Conservation (phyloP, 2,329 filamentous ascomycete genomes). For the Neocatenulostroma microsporum region DNA sequence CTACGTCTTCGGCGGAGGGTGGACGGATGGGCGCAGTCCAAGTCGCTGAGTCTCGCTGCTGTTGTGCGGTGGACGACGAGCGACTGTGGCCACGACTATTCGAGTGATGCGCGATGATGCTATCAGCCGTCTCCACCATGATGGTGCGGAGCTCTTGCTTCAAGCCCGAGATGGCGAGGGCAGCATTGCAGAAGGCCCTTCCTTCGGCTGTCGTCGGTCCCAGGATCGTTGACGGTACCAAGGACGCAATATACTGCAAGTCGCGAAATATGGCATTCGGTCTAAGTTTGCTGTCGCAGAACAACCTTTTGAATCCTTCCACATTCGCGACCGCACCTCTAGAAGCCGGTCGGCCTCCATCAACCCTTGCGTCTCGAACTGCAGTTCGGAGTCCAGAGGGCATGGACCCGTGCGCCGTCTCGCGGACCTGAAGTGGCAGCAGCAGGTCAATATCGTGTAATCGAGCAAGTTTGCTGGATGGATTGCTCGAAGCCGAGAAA, state of each 20-base stretch:
- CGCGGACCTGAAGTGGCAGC: no score
- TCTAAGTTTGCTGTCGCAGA: conserved; percentile 38
- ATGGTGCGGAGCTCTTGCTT: conserved; percentile 82
- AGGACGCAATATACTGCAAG: conserved; percentile 51
- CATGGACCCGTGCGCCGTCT: no score
- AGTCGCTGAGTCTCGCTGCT: conserved; percentile 26
- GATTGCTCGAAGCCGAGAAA: conserved; percentile 84
- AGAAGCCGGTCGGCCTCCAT: no score
- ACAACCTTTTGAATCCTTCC: conserved; percentile 29
- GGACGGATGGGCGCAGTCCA: conserved; percentile 21
- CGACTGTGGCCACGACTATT: conserved; percentile 46
- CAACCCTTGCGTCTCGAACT: no score
- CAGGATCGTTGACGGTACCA: conserved; percentile 50
- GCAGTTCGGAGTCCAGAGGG: no score
- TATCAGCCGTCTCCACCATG: conserved; percentile 68
- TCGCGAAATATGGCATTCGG: conserved; percentile 43
- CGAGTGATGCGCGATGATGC: conserved; percentile 61
- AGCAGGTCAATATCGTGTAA: conserved; percentile 76
- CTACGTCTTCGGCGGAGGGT: conserved; percentile 32
- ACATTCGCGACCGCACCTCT: conserved; percentile 37
- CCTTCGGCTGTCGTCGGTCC: conserved; percentile 49
- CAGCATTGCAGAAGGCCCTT: conserved; percentile 86
- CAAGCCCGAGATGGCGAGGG: conserved; percentile 75
- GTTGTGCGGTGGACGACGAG: conserved; percentile 26
- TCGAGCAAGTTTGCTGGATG: conserved; percentile 74